A percentile compares a stretch with the other conserved stretches of the same genome.
phyloP scores from a whole-genome alignment of 2,329 filamentous ascomycete genomes.

The Xylariaceae sp. region DNA sequence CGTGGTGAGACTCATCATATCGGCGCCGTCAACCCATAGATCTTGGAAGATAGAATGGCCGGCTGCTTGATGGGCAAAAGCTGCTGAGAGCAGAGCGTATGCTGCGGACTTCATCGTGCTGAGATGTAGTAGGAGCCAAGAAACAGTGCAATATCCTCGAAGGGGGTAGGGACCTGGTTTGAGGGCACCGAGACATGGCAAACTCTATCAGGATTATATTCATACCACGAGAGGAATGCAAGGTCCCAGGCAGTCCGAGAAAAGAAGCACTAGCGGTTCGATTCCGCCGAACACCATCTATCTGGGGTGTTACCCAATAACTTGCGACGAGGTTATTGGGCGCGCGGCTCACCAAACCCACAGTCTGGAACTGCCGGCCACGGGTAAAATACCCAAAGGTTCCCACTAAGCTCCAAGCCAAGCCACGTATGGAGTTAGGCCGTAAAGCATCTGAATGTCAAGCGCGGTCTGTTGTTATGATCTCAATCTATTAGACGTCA shows the following conservation, averaged over 20 bases:
- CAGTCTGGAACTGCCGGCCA: slow-evolving; percentile 21
- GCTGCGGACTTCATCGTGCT: slow-evolving; percentile 36
- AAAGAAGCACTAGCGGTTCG: slow-evolving; percentile 15
- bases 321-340: slow-evolving; percentile 21
- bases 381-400: slow-evolving; percentile 27
- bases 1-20: slow-evolving; percentile 30
- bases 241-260: slow-evolving; percentile 12
- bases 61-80: slow-evolving; percentile 37
- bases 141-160: slow-evolving; percentile 1
- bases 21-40: slow-evolving; percentile 48
- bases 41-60: slow-evolving; percentile 51
- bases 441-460: slow-evolving; percentile 3
- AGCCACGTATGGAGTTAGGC: slow-evolving; percentile 9
- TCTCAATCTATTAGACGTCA: slow-evolving; percentile 5
- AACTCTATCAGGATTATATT: slow-evolving; percentile 17
- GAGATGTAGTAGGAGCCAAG: slow-evolving; percentile 11
- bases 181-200: no score
- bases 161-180: no score
- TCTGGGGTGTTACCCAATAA: slow-evolving; percentile 19
- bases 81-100: slow-evolving; percentile 31
- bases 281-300: slow-evolving; percentile 23
- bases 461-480: slow-evolving; percentile 14
- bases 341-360: slow-evolving; percentile 12
- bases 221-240: slow-evolving; percentile 2
- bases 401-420: slow-evolving; percentile 18